phyloP scores from a whole-genome alignment of 139 green algal genomes.

The Chlamydomonas schloesseri region DNA sequence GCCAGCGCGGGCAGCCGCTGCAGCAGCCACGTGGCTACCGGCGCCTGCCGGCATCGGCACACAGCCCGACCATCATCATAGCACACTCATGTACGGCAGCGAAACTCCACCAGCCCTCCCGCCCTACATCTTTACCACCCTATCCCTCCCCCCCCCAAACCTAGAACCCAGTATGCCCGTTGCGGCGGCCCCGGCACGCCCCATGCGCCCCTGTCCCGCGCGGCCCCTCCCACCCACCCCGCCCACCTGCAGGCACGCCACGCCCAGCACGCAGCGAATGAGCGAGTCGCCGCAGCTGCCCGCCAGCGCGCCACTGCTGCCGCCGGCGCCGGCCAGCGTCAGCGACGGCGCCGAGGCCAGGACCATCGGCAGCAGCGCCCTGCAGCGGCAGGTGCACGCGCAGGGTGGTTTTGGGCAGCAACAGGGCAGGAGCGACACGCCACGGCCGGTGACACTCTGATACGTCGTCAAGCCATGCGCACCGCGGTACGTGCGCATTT shows the following conservation, averaged over 20 bases:
- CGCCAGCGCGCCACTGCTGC: neutral
- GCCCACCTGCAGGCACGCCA: constrained; percentile 23
- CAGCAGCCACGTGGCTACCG: constrained; percentile 43
- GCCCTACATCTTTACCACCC: no score
- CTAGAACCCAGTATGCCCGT: no score
- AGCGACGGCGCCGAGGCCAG: constrained; percentile 2
- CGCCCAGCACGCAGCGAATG: constrained; percentile 5
- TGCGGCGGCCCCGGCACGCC: no score
- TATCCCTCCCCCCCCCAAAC: no score
- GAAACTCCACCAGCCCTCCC: no score
- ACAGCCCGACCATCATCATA: no score
- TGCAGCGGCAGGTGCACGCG: neutral
- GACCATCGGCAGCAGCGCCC: constrained; percentile 45
- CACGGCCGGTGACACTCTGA: no score
- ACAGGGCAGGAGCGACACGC: neutral
- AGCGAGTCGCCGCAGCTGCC: constrained; percentile 20
- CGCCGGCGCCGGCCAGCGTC: neutral
- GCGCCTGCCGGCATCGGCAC: constrained; percentile 35
- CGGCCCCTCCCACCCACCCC: neutral
- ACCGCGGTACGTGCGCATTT: no score
- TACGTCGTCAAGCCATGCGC: no score
- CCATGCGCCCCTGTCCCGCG: no score
- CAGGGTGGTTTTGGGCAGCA: neutral
- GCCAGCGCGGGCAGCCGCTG: constrained; percentile 45
- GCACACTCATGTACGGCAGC: no score